These are phyloP conservation scores for Malbranchea cinnamomea DNA, from an alignment of 2,329 filamentous ascomycete species.

Conservation along the genomic window DNA sequence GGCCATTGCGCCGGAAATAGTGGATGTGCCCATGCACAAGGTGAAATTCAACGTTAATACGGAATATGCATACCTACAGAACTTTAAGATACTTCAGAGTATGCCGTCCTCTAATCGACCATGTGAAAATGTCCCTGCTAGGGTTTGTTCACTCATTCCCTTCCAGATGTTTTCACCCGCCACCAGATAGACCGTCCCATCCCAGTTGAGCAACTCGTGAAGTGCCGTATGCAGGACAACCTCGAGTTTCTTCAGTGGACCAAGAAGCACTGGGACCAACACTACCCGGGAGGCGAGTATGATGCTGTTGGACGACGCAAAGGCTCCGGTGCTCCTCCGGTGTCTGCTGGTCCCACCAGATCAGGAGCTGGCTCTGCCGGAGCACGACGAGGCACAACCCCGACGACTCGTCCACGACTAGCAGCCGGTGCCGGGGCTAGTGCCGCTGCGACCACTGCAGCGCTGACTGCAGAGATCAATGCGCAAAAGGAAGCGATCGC, in stretches of 20 bases:
- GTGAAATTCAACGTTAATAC: conserved; percentile 98
- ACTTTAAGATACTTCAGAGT: conserved; percentile 98
- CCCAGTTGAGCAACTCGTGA: conserved; percentile 74
- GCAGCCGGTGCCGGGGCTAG: conserved; percentile 29
- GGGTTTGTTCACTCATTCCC: conserved; percentile 1
- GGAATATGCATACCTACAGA: conserved; percentile 95
- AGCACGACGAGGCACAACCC: conserved; percentile 42
- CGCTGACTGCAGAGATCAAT: conserved; percentile 69
- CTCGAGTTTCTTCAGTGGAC: conserved; percentile 96
- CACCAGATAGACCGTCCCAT: conserved; percentile 82
- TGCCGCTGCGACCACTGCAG: conserved; percentile 48
- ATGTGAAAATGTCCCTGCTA: not conserved
- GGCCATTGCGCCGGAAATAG: conserved; percentile 22
- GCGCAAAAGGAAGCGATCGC: conserved; percentile 90
- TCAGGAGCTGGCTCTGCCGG: conserved; percentile 33
- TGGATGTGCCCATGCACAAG: conserved; percentile 83
- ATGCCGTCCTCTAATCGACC: conserved; percentile 25
- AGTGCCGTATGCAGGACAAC: conserved; percentile 99
- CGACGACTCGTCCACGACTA: conserved; percentile 30
- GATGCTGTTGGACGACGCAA: conserved; percentile 78
- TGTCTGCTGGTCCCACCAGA: conserved; percentile 34
- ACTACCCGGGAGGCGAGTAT: conserved; percentile 95
- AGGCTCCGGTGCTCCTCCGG: conserved; percentile 48
- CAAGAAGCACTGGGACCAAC: conserved; percentile 95
- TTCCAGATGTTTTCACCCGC: conserved; percentile 58